These are phyloP conservation scores for Udeniomyces megalosporus DNA, from an alignment of 768 basidiomycete genomes.

Conservation along the genomic window DNA sequence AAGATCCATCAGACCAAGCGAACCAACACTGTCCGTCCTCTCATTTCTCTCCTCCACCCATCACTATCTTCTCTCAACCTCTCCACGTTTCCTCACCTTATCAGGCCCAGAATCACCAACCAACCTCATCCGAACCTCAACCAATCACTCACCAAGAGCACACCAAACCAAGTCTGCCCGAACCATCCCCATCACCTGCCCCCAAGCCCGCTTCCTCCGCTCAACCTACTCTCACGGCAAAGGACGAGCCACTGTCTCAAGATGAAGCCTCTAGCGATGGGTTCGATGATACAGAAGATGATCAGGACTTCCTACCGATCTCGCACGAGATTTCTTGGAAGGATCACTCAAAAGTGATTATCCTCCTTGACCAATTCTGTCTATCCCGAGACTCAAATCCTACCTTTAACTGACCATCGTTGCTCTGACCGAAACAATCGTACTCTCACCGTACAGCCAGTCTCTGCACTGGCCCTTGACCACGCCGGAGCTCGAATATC, in stretches of 20 bases:
- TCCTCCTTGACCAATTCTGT: not conserved
- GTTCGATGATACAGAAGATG: conserved; percentile 31
- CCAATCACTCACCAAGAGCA: too few species aligned
- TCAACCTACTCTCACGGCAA: conserved; percentile 3
- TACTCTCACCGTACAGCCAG: conserved; percentile 35
- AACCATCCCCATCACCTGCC: too few species aligned
- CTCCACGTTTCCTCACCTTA: too few species aligned
- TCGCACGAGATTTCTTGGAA: conserved; percentile 84
- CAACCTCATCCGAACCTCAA: too few species aligned
- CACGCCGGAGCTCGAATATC: conserved; percentile 82
- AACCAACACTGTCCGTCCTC: not conserved
- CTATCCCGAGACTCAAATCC: too few species aligned
- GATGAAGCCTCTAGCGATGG: conserved; percentile 22
- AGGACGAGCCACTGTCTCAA: conserved; percentile 15
- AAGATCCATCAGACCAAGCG: conserved; percentile 29
- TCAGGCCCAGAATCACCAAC: too few species aligned
- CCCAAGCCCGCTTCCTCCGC: not conserved
- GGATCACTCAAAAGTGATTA: conserved; percentile 64
- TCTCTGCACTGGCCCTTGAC: conserved; percentile 81
- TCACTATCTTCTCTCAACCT: too few species aligned
- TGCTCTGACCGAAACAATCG: not conserved
- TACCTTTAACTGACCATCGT: not conserved
- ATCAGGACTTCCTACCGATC: conserved; percentile 52
- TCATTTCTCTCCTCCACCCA: not conserved
- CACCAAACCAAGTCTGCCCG: too few species aligned